Conservation (phyloP, 805 yeast species). For the Yarrowia sp. region DNA sequence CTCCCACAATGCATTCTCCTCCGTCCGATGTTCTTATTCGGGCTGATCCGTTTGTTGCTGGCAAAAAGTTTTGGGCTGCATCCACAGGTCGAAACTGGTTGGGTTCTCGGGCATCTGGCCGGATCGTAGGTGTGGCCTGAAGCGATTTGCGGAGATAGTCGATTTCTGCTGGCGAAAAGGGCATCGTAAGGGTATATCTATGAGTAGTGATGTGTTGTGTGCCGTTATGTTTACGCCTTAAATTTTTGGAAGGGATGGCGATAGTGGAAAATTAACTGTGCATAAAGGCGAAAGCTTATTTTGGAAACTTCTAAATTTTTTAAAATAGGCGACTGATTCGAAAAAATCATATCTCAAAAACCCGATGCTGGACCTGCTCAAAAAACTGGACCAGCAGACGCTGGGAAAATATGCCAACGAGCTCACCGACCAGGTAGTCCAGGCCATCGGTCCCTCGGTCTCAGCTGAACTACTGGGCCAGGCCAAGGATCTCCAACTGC, state of each 20-base stretch:
- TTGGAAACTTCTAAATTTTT: neutral
- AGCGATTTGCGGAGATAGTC: conserved; percentile 74
- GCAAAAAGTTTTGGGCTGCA: conserved; percentile 74
- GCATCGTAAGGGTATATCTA: too few species aligned
- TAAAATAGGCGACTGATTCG: neutral
- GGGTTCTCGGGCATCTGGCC: conserved; percentile 81
- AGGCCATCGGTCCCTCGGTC: neutral
- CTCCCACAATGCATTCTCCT: conserved; percentile 86
- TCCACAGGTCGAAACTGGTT: conserved; percentile 83
- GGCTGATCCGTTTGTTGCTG: conserved; percentile 89
- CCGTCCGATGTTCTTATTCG: conserved; percentile 85
- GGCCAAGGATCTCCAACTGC: conserved; percentile 1
- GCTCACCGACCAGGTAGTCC: neutral
- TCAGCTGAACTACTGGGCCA: neutral
- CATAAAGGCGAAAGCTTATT: neutral
- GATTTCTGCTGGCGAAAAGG: conserved; percentile 41
- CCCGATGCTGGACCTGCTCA: neutral
- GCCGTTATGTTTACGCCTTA: neutral
- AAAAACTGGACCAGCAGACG: conserved; percentile 3
- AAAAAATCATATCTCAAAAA: neutral
- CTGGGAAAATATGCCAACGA: conserved; percentile 13
- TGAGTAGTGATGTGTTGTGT: neutral
- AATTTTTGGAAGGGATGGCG: neutral
- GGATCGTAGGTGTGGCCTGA: conserved; percentile 51
- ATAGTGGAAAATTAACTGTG: conserved; percentile 5